Conservation (phyloP, 106 monocot species). For the Narthecium ossifragum region DNA sequence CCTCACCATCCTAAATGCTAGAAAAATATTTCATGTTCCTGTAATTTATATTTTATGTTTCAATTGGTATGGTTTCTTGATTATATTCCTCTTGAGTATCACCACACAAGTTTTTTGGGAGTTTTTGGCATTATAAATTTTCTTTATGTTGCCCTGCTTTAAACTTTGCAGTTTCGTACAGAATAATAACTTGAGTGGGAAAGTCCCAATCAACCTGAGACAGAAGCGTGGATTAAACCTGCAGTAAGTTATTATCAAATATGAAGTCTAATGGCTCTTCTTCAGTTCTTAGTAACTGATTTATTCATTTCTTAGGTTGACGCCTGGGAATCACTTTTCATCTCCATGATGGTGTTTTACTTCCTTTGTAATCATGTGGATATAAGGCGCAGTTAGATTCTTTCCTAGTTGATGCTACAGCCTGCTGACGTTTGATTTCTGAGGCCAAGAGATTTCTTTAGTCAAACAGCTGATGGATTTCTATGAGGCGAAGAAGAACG, state of each 20-base stretch:
- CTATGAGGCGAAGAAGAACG: too few relatives aligned
- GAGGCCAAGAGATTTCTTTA: too few relatives aligned
- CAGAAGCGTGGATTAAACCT: conserved; percentile 12
- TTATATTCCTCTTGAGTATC: background rate
- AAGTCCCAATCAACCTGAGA: conserved; percentile 22
- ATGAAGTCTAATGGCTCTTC: background rate
- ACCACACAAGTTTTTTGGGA: background rate
- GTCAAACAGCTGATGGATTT: too few relatives aligned
- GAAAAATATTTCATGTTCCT: too few relatives aligned
- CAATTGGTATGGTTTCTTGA: background rate
- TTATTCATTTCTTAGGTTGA: background rate
- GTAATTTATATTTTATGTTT: too few relatives aligned
- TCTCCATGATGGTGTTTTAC: too few relatives aligned
- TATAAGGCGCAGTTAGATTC: too few relatives aligned
- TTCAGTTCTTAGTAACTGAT: background rate
- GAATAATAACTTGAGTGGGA: conserved; percentile 35
- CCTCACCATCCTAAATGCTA: background rate
- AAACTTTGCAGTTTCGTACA: conserved; percentile 23
- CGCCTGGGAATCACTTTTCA: conserved; percentile 2
- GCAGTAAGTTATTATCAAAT: conserved; percentile 10
- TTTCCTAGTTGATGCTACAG: too few relatives aligned
- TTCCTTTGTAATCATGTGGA: too few relatives aligned
- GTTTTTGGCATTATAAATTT: background rate
- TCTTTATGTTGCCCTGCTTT: background rate
- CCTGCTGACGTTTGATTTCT: too few relatives aligned